phyloP scores from a whole-genome alignment of 1,284 basidiomycete genomes.

The Boletus albobrunnescens region DNA sequence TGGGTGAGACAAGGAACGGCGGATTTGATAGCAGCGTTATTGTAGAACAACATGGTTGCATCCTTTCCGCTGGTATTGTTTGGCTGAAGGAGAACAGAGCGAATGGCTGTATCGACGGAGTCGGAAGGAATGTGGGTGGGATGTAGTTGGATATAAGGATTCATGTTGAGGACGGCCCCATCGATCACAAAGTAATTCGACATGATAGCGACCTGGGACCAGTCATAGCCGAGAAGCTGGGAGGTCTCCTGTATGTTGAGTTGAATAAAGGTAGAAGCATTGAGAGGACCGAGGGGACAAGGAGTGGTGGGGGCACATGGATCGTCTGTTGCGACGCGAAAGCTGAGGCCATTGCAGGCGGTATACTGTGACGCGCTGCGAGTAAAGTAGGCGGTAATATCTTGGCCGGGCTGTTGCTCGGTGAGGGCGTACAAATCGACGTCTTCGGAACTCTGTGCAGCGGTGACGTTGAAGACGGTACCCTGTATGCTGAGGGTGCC shows the following conservation, averaged over 20 bases:
- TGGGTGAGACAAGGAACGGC: slow-evolving; percentile 78
- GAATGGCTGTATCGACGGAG: slow-evolving; percentile 79
- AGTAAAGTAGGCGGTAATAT: slow-evolving; percentile 84
- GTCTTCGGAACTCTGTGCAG: slow-evolving; percentile 44
- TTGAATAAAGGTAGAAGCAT: slow-evolving; percentile 52
- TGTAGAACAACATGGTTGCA: slow-evolving; percentile 82
- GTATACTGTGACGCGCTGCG: slow-evolving; percentile 63
- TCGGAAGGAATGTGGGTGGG: slow-evolving; percentile 68
- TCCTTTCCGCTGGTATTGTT: slow-evolving; percentile 72
- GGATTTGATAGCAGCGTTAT: slow-evolving; percentile 58
- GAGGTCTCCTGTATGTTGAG: slow-evolving; percentile 65
- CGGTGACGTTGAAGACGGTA: slow-evolving; percentile 71
- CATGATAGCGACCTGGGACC: slow-evolving; percentile 74
- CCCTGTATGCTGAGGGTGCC: slow-evolving; percentile 79
- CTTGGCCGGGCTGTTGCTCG: slow-evolving; percentile 66
- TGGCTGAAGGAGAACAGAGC: slow-evolving; percentile 59
- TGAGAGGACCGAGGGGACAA: slow-evolving; percentile 63
- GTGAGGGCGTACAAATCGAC: slow-evolving; percentile 63
- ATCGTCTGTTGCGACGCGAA: slow-evolving; percentile 67
- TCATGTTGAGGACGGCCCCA: slow-evolving; percentile 91
- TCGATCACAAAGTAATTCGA: slow-evolving; percentile 84
- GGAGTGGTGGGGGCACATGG: slow-evolving; percentile 59
- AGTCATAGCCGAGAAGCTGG: slow-evolving; percentile 78
- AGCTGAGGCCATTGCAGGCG: slow-evolving; percentile 57
- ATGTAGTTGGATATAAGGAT: slow-evolving; percentile 79